A percentile compares a stretch with the other conserved stretches of the same genome.
phyloP scores from a whole-genome alignment of 495 filamentous ascomycete genomes.

The Astrothelium macrocarpum region DNA sequence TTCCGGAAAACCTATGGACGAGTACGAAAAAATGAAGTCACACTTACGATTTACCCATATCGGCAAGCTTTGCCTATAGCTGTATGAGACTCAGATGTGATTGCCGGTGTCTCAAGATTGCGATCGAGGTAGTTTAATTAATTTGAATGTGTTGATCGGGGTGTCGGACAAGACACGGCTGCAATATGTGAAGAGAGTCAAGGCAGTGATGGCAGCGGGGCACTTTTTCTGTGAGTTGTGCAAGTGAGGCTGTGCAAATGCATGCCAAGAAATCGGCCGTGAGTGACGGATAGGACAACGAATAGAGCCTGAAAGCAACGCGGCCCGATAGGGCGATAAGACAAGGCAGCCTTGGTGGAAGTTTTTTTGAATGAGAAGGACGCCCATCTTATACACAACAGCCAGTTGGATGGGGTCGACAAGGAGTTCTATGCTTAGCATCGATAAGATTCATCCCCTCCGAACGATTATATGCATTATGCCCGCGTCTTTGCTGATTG shows the following conservation, averaged over 20 bases:
- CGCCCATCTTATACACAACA: not conserved
- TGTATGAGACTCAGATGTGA: not conserved
- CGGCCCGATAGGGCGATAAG: not conserved
- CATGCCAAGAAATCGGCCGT: not conserved
- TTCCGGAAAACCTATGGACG: not conserved
- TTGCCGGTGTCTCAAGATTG: not conserved
- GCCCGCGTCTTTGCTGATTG: not conserved
- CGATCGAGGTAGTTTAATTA: not conserved
- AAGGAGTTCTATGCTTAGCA: not conserved
- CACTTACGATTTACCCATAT: slow-evolving; percentile 6
- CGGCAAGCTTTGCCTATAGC: not conserved
- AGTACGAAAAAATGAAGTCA: not conserved
- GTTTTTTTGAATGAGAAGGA: not conserved
- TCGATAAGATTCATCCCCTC: not conserved
- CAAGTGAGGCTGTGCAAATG: slow-evolving; percentile 2
- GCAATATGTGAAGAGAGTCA: not conserved
- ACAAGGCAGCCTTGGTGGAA: not conserved
- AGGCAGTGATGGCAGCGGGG: not conserved
- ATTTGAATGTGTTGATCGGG: not conserved
- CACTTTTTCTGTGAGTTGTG: not conserved
- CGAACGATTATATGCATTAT: not conserved
- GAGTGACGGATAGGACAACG: not conserved
- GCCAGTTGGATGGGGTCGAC: not conserved
- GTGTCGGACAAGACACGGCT: not conserved
- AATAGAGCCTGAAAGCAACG: not conserved